phyloP scores from a whole-genome alignment of 768 basidiomycete genomes.

The Asterophora parasitica region DNA sequence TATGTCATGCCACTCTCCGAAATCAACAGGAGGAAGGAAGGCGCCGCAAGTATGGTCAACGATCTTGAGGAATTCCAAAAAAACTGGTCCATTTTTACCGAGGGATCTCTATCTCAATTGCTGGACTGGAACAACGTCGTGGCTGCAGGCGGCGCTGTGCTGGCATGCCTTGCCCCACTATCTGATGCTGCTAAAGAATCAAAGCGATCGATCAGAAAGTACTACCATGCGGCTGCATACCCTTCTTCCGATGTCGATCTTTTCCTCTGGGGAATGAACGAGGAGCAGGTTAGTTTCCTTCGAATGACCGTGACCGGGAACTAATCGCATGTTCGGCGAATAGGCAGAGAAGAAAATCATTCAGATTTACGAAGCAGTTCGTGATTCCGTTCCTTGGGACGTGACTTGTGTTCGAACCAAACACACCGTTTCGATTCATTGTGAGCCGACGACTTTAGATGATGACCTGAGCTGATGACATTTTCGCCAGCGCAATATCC shows the following conservation, averaged over 20 bases:
- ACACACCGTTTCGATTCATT: constrained; percentile 62
- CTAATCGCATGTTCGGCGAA: background rate
- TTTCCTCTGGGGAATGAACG: constrained; percentile 55
- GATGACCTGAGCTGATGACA: background rate
- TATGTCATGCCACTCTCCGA: constrained; percentile 52
- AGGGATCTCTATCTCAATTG: constrained; percentile 56
- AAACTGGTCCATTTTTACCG: constrained; percentile 61
- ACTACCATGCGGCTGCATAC: constrained; percentile 50
- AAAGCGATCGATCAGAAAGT: constrained; percentile 53
- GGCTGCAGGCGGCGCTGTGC: constrained; percentile 56
- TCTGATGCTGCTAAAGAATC: constrained; percentile 43
- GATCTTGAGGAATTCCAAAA: constrained; percentile 55
- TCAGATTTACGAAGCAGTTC: constrained; percentile 56
- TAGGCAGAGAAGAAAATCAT: constrained; percentile 58
- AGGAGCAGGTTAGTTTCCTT: constrained; percentile 38
- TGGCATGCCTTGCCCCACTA: constrained; percentile 52
- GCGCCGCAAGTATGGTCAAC: constrained; percentile 42
- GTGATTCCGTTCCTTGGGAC: constrained; percentile 65
- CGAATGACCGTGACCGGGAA: background rate
- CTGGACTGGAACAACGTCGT: constrained; percentile 60
- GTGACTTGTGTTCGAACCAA: constrained; percentile 63
- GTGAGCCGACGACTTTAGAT: constrained; percentile 26
- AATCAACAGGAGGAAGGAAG: constrained; percentile 41
- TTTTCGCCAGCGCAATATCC: constrained; percentile 50
- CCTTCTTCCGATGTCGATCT: constrained; percentile 62